Evolutionary conservation across 768 basidiomycete genomes (phyloP), one percentile per base, ranked within the genome.

Genomic region (Gloeopeniophorella convolvens): DNA sequence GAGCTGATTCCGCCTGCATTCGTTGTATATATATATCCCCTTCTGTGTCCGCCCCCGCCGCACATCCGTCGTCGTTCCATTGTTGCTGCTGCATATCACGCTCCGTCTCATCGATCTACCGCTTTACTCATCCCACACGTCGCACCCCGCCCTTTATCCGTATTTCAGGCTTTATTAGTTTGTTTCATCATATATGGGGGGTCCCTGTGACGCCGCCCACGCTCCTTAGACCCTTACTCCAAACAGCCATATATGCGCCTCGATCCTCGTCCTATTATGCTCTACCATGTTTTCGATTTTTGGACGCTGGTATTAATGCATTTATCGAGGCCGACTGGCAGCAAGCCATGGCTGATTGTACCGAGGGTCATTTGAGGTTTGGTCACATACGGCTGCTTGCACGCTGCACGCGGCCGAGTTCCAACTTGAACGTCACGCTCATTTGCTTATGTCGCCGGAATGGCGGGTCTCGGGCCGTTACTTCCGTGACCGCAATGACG

Each of bases 51-150:
- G 34, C 45, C 45, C 50, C 34, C 36, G 45, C 37, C n/a, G 16
- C 37, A 11, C 50, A 47, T 45, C 42, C 45, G 39, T 41, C 51
- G 51, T 56, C 51, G 54, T 39, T 42, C 49, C 53, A 50, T 16
- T 55, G 51, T 46, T 55, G 54, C 50, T 55, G 50, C 54, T 56
- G 54, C 54, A 56, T 56, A 56, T 56, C 54, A 56, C 54, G 9
- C 16, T 43, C 51, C 40, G 37, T 39, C 54, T 53, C 42, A 52
- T 55, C 43, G 26, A 45, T 28, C 16, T 39, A 53, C 54, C 50
- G 51, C 54, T 56, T 47, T 55, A 45, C 26, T 32, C 53, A 43
- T 40, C 20, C 42, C 53, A 51, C 43, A 44, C 49, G 40, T 52
- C 40, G 45, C 54, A 42, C 44, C 51, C 33, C 30, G 23, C 40